These are phyloP conservation scores for Pachyrhizus erosus DNA, from an alignment of 306 rosid genomes.

Conservation along the genomic window DNA sequence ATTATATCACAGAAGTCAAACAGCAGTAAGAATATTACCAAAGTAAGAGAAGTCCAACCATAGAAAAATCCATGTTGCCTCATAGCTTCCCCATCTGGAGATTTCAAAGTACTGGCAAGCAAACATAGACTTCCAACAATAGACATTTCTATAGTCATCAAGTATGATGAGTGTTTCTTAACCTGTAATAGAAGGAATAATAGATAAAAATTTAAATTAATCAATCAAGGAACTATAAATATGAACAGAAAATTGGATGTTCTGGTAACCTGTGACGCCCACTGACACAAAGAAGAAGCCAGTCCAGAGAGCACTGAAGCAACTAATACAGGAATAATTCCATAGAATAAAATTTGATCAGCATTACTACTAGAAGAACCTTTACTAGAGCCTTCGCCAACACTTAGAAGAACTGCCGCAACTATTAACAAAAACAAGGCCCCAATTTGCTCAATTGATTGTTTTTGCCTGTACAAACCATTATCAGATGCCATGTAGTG, in stretches of 20 bases:
- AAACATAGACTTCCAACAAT: constrained; percentile 87
- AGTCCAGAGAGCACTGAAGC: constrained; percentile 96
- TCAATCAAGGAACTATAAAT: constrained; percentile 1
- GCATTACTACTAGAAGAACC: constrained; percentile 59
- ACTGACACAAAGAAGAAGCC: constrained; percentile 95
- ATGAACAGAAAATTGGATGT: constrained; percentile 36
- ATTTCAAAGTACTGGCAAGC: constrained; percentile 75
- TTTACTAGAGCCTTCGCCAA: constrained; percentile 92
- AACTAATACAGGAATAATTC: constrained; percentile 88
- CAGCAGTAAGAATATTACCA: constrained; percentile 60
- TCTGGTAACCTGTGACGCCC: constrained; percentile 95
- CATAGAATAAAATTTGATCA: constrained; percentile 81
- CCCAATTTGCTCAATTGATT: constrained; percentile 91
- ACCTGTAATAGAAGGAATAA: constrained; percentile 64
- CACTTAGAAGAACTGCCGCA: constrained; percentile 91
- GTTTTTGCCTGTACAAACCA: constrained; percentile 76
- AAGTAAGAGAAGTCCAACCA: constrained; percentile 86
- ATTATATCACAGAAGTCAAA: constrained; percentile 33
- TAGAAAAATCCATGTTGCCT: constrained; percentile 74
- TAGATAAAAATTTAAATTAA: constrained; percentile 27
- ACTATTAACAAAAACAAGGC: constrained; percentile 83
- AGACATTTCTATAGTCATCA: constrained; percentile 98
- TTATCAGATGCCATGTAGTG: constrained; percentile 46
- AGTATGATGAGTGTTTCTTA: constrained; percentile 92
- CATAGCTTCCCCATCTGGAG: constrained; percentile 95